These are phyloP conservation scores for Fallopia convolvulus DNA, from an alignment of 148 eudicot genomes.

Conservation along the genomic window DNA sequence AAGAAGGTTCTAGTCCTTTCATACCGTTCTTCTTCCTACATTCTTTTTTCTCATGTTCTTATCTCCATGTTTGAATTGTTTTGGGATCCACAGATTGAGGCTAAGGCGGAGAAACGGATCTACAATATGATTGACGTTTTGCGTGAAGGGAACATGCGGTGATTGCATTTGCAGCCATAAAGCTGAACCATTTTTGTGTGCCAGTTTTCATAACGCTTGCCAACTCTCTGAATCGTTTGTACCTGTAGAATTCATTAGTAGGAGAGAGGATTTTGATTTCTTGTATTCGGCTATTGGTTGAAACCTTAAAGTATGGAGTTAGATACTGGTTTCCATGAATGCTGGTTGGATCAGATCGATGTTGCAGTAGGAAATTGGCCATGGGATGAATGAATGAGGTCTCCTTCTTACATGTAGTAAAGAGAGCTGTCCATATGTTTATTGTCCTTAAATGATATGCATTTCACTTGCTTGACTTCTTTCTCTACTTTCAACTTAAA, in stretches of 20 bases:
- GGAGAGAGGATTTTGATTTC: neutral
- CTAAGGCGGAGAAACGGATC: constrained; percentile 62
- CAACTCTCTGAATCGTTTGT: neutral
- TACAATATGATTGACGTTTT: constrained; percentile 66
- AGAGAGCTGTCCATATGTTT: no score
- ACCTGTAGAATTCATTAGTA: neutral
- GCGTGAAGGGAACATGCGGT: constrained; percentile 61
- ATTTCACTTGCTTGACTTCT: no score
- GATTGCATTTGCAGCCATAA: neutral
- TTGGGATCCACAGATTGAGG: constrained; percentile 40
- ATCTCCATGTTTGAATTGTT: neutral
- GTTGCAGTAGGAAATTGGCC: neutral
- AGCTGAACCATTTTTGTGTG: neutral
- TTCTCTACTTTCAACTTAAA: no score
- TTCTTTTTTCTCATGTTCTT: neutral
- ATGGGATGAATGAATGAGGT: neutral
- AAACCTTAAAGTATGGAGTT: neutral
- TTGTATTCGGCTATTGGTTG: neutral
- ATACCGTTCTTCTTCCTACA: neutral
- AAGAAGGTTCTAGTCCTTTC: constrained; percentile 49
- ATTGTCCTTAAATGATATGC: no score
- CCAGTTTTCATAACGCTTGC: neutral
- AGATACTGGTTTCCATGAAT: neutral
- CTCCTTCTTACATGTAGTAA: neutral
- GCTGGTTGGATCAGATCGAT: neutral